Evolutionary conservation across 805 yeast species (phyloP).

Genomic region (Lipomyces spencermartinsiae): DNA sequence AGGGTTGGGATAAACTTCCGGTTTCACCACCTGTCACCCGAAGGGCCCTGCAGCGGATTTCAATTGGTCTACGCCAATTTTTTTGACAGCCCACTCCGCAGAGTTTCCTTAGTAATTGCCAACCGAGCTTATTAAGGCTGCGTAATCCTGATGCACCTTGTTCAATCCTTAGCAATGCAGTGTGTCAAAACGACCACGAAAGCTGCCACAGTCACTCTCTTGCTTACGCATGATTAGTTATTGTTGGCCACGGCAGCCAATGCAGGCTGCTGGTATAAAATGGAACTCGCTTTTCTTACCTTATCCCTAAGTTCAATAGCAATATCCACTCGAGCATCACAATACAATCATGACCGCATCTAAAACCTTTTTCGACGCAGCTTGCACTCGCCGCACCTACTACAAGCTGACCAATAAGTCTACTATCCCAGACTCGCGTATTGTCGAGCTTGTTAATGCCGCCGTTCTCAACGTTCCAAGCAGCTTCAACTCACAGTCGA

Average conservation of each 20-base stretch:
- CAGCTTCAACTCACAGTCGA: slow-evolving; percentile 58
- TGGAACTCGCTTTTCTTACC: not conserved
- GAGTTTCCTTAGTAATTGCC: not conserved
- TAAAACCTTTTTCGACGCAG: slow-evolving; percentile 37
- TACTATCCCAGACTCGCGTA: slow-evolving; percentile 52
- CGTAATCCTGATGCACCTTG: not conserved
- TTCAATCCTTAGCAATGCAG: not conserved
- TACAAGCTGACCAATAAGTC: slow-evolving; percentile 54
- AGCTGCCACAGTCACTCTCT: not conserved
- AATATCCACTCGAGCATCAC: not conserved
- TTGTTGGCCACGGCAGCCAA: not conserved
- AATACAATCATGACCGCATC: not conserved
- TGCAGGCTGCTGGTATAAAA: not conserved
- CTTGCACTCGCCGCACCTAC: slow-evolving; percentile 55
- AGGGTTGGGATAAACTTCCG: no score
- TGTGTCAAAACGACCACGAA: not conserved
- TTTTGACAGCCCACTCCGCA: no score
- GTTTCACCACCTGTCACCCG: no score
- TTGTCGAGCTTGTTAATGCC: slow-evolving; percentile 52
- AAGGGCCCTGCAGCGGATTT: no score
- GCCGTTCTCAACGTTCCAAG: slow-evolving; percentile 59
- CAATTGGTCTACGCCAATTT: no score
- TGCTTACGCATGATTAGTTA: not conserved
- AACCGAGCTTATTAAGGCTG: not conserved
- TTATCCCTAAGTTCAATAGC: no score